phyloP scores from a whole-genome alignment of 306 rosid genomes.

The Trichosanthes cucumerina region DNA sequence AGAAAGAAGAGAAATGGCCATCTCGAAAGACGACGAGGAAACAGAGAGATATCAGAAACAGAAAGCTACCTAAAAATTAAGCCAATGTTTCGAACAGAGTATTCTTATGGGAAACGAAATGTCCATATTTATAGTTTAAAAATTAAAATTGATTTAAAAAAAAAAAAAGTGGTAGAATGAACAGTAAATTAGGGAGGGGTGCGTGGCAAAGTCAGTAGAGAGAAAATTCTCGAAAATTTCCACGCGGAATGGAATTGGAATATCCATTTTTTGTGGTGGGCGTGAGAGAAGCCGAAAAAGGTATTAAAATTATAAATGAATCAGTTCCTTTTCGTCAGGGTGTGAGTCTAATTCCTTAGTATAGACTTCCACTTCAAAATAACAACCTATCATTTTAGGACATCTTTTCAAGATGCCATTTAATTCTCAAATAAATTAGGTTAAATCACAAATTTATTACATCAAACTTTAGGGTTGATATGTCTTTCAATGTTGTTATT shows the following conservation, averaged over 20 bases:
- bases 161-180: too few relatives aligned
- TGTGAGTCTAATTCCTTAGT: not conserved
- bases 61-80: not conserved
- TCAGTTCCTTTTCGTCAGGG: not conserved
- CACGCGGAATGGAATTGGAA: not conserved
- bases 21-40: conserved; percentile 8
- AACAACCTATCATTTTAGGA: not conserved
- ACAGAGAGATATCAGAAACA: not conserved
- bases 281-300: not conserved
- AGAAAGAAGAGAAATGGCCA: conserved; percentile 24
- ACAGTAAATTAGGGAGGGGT: not conserved
- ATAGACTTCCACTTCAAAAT: not conserved
- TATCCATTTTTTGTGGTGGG: not conserved
- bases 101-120: conserved; percentile 9
- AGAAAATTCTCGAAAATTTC: not conserved
- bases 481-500: too few relatives aligned
- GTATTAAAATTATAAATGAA: not conserved
- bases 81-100: conserved; percentile 8
- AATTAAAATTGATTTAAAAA: too few relatives aligned
- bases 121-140: conserved; percentile 38
- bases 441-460: too few relatives aligned
- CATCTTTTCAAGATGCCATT: not conserved
- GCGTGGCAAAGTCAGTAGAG: not conserved
- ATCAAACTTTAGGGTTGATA: too few relatives aligned
- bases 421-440: not conserved